Evolutionary conservation across 2,329 filamentous ascomycete species (phyloP).

Genomic region (Microdochium trichocladiopsis): DNA sequence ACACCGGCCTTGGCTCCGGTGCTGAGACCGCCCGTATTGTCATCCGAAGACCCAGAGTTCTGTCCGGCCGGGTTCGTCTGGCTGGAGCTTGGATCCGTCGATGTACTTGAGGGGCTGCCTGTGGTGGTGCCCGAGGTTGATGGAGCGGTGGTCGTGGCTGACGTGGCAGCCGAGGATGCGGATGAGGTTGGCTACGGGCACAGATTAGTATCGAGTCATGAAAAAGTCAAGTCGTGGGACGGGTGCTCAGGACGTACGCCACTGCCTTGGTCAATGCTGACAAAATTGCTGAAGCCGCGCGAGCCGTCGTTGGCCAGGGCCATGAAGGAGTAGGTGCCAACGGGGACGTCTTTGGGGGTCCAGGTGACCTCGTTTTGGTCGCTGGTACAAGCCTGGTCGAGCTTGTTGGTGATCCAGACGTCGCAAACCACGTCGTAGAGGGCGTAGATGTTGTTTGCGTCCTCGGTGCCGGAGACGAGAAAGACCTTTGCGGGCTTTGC

Average conservation of each 20-base stretch:
- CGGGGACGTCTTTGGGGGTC: slow-evolving; percentile 1
- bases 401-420: slow-evolving; percentile 1
- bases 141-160: neutral
- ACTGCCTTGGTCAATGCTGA: neutral
- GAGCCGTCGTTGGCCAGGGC: neutral
- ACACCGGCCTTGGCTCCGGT: slow-evolving; percentile 2
- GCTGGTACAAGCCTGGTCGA: slow-evolving; percentile 1
- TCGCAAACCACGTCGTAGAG: slow-evolving; percentile 11
- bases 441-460: slow-evolving; percentile 7
- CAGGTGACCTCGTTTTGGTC: neutral
- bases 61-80: neutral
- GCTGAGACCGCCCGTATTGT: neutral
- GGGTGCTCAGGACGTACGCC: neutral
- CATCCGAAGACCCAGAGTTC: neutral
- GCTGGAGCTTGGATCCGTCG: neutral
- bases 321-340: slow-evolving; percentile 2
- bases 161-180: neutral
- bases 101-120: neutral
- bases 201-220: neutral
- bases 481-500: neutral
- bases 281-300: neutral
- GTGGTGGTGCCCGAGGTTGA: neutral
- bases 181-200: neutral
- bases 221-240: neutral
- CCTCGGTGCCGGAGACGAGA: neutral